phyloP scores from a whole-genome alignment of 208 protist genomes.

The Zelonia costaricensis region DNA sequence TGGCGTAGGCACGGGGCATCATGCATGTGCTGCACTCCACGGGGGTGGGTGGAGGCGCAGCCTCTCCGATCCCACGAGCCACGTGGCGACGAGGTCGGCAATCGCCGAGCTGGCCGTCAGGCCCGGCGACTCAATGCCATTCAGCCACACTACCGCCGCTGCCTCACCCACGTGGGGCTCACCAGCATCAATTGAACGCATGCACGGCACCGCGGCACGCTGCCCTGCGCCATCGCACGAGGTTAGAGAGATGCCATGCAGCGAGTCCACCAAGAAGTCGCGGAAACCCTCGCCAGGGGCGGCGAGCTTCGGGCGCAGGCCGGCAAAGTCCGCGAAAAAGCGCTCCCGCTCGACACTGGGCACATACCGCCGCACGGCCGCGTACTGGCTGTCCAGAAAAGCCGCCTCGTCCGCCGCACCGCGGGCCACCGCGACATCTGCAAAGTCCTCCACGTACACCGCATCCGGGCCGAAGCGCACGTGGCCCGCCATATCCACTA shows the following conservation, averaged over 20 bases:
- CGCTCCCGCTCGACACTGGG: constrained; percentile 27
- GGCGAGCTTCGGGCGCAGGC: constrained; percentile 42
- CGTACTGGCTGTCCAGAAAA: constrained; percentile 36
- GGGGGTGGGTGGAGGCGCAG: constrained; percentile 9
- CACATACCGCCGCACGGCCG: constrained; percentile 32
- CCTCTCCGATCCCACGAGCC: constrained; percentile 9
- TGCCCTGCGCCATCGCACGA: too few relatives aligned
- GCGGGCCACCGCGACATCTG: constrained; percentile 12
- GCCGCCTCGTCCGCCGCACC: constrained; percentile 16
- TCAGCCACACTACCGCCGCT: constrained; percentile 28
- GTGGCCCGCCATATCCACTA: constrained; percentile 34
- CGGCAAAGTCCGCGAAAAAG: constrained; percentile 34
- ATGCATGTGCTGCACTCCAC: constrained; percentile 21
- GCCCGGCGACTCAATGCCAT: constrained; percentile 47
- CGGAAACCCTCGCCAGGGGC: constrained; percentile 30
- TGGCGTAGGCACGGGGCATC: too few relatives aligned
- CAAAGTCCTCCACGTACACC: constrained; percentile 25
- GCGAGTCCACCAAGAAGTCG: constrained; percentile 38
- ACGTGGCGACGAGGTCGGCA: constrained; percentile 34
- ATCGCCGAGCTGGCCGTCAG: constrained; percentile 43
- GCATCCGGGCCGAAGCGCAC: constrained; percentile 47
- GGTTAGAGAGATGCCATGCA: neutral
- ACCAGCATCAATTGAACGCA: too few relatives aligned
- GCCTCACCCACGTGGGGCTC: neutral
- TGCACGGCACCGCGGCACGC: too few relatives aligned